A percentile compares a stretch with the other conserved stretches of the same genome.
phyloP scores from a whole-genome alignment of 108 stramenopile species.

The Aureococcus anophagefferens region DNA sequence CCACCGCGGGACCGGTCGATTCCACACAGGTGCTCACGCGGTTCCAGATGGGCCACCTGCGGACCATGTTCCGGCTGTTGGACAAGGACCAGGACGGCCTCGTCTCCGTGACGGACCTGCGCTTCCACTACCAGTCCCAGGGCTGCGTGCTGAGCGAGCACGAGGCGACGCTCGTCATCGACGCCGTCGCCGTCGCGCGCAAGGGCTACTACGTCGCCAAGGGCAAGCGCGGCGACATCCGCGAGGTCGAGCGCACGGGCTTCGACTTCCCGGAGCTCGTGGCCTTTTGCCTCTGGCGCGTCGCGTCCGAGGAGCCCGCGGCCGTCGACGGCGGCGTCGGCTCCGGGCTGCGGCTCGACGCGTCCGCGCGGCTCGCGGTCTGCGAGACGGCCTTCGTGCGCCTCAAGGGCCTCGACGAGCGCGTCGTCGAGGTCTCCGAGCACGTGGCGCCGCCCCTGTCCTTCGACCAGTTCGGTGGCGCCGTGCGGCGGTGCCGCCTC shows the following conservation, averaged over 20 bases:
- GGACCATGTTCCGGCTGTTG: not conserved
- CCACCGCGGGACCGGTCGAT: no score
- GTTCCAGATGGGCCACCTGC: not conserved
- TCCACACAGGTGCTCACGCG: no score
- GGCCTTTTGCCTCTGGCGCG: not conserved
- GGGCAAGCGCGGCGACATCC: not conserved
- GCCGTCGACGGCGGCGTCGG: not conserved
- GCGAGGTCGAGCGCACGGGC: not conserved
- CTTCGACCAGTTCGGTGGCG: not conserved
- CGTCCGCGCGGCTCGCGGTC: not conserved
- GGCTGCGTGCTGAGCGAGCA: not conserved
- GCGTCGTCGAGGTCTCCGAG: not conserved
- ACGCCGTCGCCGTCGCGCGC: not conserved
- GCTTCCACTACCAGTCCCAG: not conserved
- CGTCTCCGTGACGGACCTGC: not conserved
- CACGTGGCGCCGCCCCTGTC: not conserved
- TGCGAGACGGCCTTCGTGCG: not conserved
- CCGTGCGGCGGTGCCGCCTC: not conserved
- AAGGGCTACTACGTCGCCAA: not conserved
- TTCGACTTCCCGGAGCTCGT: not conserved
- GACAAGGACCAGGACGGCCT: slow-evolving; percentile 2
- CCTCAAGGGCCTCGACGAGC: not conserved
- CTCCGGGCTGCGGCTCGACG: not conserved
- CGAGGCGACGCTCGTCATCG: not conserved
- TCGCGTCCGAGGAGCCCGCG: not conserved